Conservation (phyloP, 305 asterid genomes). For the Fraxinus nigra region DNA sequence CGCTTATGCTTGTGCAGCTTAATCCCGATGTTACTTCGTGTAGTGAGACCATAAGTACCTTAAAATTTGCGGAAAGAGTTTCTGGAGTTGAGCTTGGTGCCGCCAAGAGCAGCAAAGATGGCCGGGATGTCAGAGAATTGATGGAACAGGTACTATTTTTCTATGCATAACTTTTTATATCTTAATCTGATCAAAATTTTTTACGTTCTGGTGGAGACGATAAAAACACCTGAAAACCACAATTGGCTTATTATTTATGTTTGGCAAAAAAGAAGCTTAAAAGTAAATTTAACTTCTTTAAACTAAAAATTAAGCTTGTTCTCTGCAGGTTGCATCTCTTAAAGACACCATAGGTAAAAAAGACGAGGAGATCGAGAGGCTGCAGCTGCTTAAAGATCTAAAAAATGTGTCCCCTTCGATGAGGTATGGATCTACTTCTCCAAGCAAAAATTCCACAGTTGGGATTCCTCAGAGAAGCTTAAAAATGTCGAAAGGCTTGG, state of each 20-base stretch:
- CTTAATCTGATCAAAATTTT: background rate
- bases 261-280: background rate
- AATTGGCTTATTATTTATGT: background rate
- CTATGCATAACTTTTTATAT: slow-evolving; percentile 1
- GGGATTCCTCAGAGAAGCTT: slow-evolving; percentile 24
- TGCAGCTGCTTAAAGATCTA: slow-evolving; percentile 52
- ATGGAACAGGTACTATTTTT: slow-evolving; percentile 61
- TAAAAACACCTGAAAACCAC: background rate
- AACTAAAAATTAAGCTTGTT: background rate
- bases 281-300: background rate
- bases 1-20: slow-evolving; percentile 85
- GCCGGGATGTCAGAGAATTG: slow-evolving; percentile 59
- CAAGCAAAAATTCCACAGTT: slow-evolving; percentile 4
- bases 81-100: slow-evolving; percentile 88
- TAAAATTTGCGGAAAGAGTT: slow-evolving; percentile 81
- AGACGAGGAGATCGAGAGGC: slow-evolving; percentile 65
- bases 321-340: slow-evolving; percentile 58
- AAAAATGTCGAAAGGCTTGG: slow-evolving; percentile 24
- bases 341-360: slow-evolving; percentile 65
- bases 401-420: slow-evolving; percentile 36
- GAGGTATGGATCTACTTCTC: slow-evolving; percentile 48
- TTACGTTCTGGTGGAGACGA: background rate
- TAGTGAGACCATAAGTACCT: slow-evolving; percentile 57
- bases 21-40: slow-evolving; percentile 62
- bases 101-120: slow-evolving; percentile 76